Evolutionary conservation across 208 protist genomes (phyloP), one percentile per base, ranked within the genome.

Genomic region (Angomonas deanei): DNA sequence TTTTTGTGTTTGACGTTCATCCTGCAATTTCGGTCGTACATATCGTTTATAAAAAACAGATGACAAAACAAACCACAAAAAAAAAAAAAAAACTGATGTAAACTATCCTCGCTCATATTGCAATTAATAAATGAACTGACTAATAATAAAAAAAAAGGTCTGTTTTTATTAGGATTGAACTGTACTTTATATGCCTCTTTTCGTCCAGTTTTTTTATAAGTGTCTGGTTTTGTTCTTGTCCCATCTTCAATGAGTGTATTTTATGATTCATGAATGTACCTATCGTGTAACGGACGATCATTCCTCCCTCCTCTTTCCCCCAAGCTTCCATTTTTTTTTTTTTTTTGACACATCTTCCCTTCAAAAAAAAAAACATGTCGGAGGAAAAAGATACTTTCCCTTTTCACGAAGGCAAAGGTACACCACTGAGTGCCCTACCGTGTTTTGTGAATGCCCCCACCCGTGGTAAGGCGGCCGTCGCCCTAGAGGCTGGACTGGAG

Each of bases 401-500:
- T 48, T 70, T 94, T 27, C 64, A 52, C 23, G 65, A 78, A 30
- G 87, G 87, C 11, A 60, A 31, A 0, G 87, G 87, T 0, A 80
- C 57, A 3, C 58, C 69, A 11, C 72, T 94, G 1, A 68, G 66
- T 30, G 60, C 78, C 46, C 60, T 90, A 4, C 74, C 76, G 24
- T 84, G 79, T 65, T 77, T 92, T 61, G 70, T 62, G 17, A 48
- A 38, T 28, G 61, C 72, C 5, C 27, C 59, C 2, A 61, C 36
- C 15, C 75, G 82, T 17, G 63, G 75, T 5, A 65, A 52, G n/a
- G 78, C 75, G 11, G 57, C 53, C 1, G 68, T 72, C 42, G 47
- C 59, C 10, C 61, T 91, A 11, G 87, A 94, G 61, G 30, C 57
- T 0, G 75, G 68, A 3, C 54, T 91, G 10, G 84, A 94, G 70